Evolutionary conservation across 1,284 basidiomycete species (phyloP).

Genomic region (Irpex rosettiformis): DNA sequence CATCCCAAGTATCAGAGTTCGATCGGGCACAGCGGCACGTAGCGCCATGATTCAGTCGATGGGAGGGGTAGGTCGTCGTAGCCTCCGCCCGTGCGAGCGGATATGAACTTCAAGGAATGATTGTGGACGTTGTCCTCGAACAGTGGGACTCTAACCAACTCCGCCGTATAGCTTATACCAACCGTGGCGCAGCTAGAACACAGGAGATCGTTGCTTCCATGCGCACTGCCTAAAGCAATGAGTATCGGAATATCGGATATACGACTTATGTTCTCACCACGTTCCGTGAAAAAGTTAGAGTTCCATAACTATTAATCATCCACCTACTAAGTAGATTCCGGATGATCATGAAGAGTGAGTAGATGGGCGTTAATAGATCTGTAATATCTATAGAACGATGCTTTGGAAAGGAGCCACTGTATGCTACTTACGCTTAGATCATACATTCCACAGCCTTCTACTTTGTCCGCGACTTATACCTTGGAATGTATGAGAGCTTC

Average conservation of each 20-base stretch:
- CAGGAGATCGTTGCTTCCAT: background rate
- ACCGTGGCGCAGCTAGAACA: background rate
- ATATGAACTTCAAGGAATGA: background rate
- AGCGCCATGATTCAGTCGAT: background rate
- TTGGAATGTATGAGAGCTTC: background rate
- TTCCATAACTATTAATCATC: background rate
- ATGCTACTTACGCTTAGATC: background rate
- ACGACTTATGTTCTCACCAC: background rate
- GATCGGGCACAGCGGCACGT: background rate
- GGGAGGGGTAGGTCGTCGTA: background rate
- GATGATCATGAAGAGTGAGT: background rate
- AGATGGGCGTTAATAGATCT: background rate
- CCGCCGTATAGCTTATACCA: background rate
- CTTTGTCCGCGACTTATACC: background rate
- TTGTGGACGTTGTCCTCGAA: background rate
- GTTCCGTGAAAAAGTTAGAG: background rate
- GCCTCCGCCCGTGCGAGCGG: background rate
- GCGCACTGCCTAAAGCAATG: background rate
- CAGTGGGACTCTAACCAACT: background rate
- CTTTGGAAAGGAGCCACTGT: background rate
- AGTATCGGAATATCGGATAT: background rate
- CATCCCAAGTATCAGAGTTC: background rate
- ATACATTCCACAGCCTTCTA: background rate
- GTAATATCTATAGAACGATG: background rate
- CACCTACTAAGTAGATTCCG: background rate